These are phyloP conservation scores for Capsella bursapastoris DNA, from an alignment of 345 rosid genomes.

Conservation along the genomic window DNA sequence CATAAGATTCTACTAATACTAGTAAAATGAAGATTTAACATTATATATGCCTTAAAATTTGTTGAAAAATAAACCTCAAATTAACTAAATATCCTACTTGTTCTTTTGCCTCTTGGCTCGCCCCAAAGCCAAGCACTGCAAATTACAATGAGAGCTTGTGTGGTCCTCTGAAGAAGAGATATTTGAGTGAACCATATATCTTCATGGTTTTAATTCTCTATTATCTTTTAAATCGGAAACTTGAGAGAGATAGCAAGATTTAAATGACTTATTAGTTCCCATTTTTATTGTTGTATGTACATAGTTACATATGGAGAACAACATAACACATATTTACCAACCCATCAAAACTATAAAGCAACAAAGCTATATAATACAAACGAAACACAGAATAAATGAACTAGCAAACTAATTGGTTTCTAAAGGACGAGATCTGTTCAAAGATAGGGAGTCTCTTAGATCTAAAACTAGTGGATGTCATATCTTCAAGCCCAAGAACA, in stretches of 20 bases:
- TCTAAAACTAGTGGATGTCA: conserved; percentile 54
- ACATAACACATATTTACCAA: conserved; percentile 2
- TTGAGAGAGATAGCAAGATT: not conserved
- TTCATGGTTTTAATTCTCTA: not conserved
- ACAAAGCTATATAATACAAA: not conserved
- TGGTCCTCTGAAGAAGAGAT: not conserved
- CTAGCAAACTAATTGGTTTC: conserved; percentile 67
- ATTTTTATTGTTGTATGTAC: conserved; percentile 41
- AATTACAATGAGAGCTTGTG: not conserved
- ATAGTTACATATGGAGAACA: conserved; percentile 20
- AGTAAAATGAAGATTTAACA: too few species aligned
- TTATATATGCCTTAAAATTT: too few species aligned
- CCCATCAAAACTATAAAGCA: conserved; percentile 21
- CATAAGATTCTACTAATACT: too few species aligned
- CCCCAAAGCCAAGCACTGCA: too few species aligned
- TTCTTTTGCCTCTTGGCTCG: too few species aligned
- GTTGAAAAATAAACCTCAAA: too few species aligned
- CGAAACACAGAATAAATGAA: not conserved
- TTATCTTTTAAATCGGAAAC: not conserved
- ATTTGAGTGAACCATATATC: not conserved
- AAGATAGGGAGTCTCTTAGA: conserved; percentile 89
- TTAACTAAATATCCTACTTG: too few species aligned
- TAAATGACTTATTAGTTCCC: conserved; percentile 5
- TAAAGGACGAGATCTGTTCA: conserved; percentile 76
- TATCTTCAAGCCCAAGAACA: conserved; percentile 59